phyloP scores from a whole-genome alignment of 2,329 filamentous ascomycete species.

The Pseudogymnoascus sp. region DNA sequence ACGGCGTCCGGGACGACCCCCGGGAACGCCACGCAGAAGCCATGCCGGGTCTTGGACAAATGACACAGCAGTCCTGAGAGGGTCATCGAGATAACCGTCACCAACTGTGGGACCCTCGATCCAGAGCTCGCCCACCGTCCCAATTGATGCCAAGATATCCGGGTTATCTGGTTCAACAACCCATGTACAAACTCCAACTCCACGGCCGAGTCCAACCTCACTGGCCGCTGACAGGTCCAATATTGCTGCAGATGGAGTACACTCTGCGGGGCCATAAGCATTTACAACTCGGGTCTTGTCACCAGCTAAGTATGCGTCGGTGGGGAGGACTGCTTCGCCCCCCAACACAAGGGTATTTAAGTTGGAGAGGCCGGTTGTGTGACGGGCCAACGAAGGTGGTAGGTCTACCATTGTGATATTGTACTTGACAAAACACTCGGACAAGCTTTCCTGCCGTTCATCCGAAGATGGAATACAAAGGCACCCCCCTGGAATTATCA shows the following conservation, averaged over 20 bases:
- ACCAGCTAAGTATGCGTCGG: slow-evolving; percentile 12
- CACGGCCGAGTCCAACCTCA: neutral
- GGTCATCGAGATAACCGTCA: slow-evolving; percentile 35
- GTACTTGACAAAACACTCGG: slow-evolving; percentile 14
- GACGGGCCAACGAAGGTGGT: slow-evolving; percentile 15
- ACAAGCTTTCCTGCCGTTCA: slow-evolving; percentile 16
- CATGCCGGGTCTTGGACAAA: slow-evolving; percentile 33
- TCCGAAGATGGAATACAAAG: slow-evolving; percentile 18
- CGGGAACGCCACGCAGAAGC: slow-evolving; percentile 7
- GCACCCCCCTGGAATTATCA: slow-evolving; percentile 10
- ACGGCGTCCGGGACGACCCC: neutral
- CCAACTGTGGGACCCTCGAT: slow-evolving; percentile 34
- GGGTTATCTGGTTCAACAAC: slow-evolving; percentile 35
- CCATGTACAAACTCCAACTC: slow-evolving; percentile 24
- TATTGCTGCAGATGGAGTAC: slow-evolving; percentile 9
- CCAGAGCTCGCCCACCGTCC: slow-evolving; percentile 33
- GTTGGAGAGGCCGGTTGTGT: slow-evolving; percentile 13
- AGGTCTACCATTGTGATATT: slow-evolving; percentile 16
- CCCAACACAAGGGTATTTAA: slow-evolving; percentile 16
- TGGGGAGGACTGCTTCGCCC: slow-evolving; percentile 14
- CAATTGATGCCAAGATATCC: slow-evolving; percentile 30
- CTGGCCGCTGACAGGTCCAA: neutral
- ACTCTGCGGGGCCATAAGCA: slow-evolving; percentile 19
- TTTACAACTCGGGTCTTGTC: slow-evolving; percentile 12
- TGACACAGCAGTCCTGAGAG: slow-evolving; percentile 28